Base-by-base conservation (phyloP, 106 monocot genomes). In the Xerophyta viscosa region DNA sequence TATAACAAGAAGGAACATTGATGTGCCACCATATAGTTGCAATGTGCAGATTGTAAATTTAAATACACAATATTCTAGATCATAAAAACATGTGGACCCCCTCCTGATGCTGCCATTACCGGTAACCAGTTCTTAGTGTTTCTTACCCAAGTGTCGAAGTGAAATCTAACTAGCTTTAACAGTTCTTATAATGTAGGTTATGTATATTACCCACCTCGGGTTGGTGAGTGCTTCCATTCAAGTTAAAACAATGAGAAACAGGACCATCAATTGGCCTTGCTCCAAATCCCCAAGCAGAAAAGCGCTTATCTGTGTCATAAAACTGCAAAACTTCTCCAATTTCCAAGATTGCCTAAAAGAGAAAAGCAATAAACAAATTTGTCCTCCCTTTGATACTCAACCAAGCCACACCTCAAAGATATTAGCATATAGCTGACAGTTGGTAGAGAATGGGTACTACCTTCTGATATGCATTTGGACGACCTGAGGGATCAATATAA, bases 241-340 rank as follows among this genome's bases (percentile, higher is more conserved):
- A 75, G 69, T 94, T 94, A 60, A 94, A 94, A 54, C 93, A 94
- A 55, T 94, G 93, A 56, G 93, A 88, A 27, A 88, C 88, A 26
- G 93, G 93, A 60, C 93, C 93, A 63, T 94, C 93, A 48, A 94
- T 94, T 30, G 93, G 93, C 56, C 93, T 87, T 52, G 88, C 93
- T 58, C 93, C 93, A 70, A 94, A 94, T 57, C 93, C 93, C 93
- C 93, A 94, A 20, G 93, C 80, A 47, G 80, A 77, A 57, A 94
- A 94, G 6, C 67, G 63, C 45, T 81, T 94, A 78, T 84, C 84
- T 23, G 71, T 27, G 51, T 88, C 93, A 67, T 94, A 94, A 51
- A 84, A 84, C 42, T 94, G 88, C 66, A 94, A 52, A 29, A 94
- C 78, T 29, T 84, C 93, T 46, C 87, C 93, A 39, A 94, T 77